Evolutionary conservation across 1,284 basidiomycete genomes (phyloP).

Genomic region (Exobasidium cylindrosporum): DNA sequence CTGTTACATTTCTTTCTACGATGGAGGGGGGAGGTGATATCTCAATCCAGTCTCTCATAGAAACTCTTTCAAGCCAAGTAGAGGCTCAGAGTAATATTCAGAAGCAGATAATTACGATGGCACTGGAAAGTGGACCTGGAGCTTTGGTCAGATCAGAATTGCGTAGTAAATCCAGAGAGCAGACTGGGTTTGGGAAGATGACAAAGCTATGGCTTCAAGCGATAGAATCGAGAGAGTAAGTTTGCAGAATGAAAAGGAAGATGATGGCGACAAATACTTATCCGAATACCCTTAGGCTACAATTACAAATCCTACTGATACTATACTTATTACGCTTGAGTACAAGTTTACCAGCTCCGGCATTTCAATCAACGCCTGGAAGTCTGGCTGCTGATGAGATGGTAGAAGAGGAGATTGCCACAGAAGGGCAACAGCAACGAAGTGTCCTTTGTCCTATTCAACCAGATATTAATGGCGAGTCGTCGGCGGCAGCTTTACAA

Average conservation of each 20-base stretch:
- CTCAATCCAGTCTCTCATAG: background rate
- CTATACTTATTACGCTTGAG: constrained; percentile 8
- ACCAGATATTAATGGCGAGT: background rate
- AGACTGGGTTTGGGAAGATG: background rate
- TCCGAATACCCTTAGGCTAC: too few relatives aligned
- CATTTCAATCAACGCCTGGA: too few relatives aligned
- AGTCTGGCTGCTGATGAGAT: too few relatives aligned
- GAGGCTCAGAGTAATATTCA: background rate
- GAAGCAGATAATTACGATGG: background rate
- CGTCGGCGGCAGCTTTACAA: background rate
- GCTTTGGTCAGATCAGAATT: background rate
- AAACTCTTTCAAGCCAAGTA: background rate
- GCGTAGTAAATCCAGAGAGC: background rate
- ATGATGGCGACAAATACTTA: too few relatives aligned
- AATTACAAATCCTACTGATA: constrained; percentile 13
- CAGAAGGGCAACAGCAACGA: background rate
- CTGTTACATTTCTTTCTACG: background rate
- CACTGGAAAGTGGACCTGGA: constrained; percentile 5
- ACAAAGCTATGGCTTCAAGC: constrained; percentile 7
- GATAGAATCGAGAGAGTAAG: constrained; percentile 11
- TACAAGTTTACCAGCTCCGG: constrained; percentile 7
- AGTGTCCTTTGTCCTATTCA: background rate
- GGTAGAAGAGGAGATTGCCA: background rate
- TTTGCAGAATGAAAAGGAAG: background rate
- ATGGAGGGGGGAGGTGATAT: background rate